Conservation (phyloP, 495 filamentous ascomycete species). For the Hypoxylon lenormandii region DNA sequence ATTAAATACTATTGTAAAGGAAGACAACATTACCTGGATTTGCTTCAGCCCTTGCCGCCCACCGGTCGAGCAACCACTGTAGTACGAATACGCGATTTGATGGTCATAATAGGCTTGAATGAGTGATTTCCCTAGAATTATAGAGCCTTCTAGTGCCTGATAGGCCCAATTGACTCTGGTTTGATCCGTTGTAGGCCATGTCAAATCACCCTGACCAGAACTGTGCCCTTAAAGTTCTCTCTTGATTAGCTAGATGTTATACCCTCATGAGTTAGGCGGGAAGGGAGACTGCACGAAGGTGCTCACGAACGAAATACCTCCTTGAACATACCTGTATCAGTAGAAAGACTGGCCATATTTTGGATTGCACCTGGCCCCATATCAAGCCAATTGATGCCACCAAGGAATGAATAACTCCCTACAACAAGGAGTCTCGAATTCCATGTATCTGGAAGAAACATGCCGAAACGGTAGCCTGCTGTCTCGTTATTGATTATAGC, state of each 20-base stretch:
- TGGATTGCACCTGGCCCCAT: slow-evolving; percentile 59
- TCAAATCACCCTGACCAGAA: slow-evolving; percentile 52
- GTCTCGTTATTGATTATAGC: slow-evolving; percentile 62
- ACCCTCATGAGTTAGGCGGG: too few species aligned
- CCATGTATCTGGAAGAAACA: slow-evolving; percentile 66
- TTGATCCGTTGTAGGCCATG: slow-evolving; percentile 59
- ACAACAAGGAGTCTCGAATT: slow-evolving; percentile 58
- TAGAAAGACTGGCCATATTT: slow-evolving; percentile 67
- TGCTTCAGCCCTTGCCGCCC: slow-evolving; percentile 63
- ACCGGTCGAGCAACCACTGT: slow-evolving; percentile 64
- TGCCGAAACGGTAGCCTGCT: slow-evolving; percentile 63
- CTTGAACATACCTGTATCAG: slow-evolving; percentile 65
- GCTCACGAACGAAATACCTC: too few species aligned
- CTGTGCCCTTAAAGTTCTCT: too few species aligned
- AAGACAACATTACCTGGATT: slow-evolving; percentile 46
- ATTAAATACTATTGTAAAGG: too few species aligned
- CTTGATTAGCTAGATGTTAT: too few species aligned
- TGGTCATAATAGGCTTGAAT: slow-evolving; percentile 39
- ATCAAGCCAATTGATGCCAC: slow-evolving; percentile 66
- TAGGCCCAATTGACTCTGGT: slow-evolving; percentile 36
- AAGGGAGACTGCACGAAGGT: too few species aligned
- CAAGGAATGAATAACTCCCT: slow-evolving; percentile 62
- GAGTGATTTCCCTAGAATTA: slow-evolving; percentile 53
- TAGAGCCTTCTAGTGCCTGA: slow-evolving; percentile 60
- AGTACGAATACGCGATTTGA: slow-evolving; percentile 55